A percentile compares a stretch with the other conserved stretches of the same genome.
These are phyloP conservation scores for Exophiala sp. DNA, from an alignment of 2,329 filamentous ascomycete genomes.

Conservation along the genomic window DNA sequence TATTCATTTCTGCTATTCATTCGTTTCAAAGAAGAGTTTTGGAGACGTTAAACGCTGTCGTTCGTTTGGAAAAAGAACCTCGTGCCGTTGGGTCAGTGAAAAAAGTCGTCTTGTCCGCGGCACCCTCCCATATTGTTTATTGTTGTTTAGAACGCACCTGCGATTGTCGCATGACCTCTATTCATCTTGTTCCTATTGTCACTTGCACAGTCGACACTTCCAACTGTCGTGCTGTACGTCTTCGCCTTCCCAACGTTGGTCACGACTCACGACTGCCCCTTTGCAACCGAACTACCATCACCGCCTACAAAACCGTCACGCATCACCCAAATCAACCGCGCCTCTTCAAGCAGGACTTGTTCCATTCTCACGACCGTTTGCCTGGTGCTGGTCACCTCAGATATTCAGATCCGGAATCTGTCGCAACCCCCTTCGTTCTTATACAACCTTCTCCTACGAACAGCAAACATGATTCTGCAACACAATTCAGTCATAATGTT, in stretches of 20 bases:
- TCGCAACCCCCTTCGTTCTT: not conserved
- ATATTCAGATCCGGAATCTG: not conserved
- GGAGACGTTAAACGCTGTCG: not conserved
- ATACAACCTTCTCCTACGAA: not conserved
- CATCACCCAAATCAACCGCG: not conserved
- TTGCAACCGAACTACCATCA: not conserved
- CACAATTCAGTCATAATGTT: slow-evolving; percentile 8
- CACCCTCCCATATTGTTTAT: not conserved
- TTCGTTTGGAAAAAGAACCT: not conserved
- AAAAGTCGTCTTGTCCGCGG: not conserved
- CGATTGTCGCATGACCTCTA: slow-evolving; percentile 12
- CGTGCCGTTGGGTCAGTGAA: not conserved
- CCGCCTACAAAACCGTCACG: not conserved
- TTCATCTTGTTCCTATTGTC: slow-evolving; percentile 6
- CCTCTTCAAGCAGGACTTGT: not conserved
- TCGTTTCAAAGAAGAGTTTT: not conserved
- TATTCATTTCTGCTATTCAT: not conserved
- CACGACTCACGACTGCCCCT: not conserved
- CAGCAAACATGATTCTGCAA: not conserved
- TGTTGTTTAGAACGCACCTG: not conserved
- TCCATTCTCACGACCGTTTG: slow-evolving; percentile 6
- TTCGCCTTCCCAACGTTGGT: not conserved
- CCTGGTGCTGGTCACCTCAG: slow-evolving; percentile 12
- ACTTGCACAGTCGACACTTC: slow-evolving; percentile 2
- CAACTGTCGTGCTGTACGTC: not conserved